Conservation (phyloP, 371 early-diverging fungal genomes). For the Mortierella sp. region DNA sequence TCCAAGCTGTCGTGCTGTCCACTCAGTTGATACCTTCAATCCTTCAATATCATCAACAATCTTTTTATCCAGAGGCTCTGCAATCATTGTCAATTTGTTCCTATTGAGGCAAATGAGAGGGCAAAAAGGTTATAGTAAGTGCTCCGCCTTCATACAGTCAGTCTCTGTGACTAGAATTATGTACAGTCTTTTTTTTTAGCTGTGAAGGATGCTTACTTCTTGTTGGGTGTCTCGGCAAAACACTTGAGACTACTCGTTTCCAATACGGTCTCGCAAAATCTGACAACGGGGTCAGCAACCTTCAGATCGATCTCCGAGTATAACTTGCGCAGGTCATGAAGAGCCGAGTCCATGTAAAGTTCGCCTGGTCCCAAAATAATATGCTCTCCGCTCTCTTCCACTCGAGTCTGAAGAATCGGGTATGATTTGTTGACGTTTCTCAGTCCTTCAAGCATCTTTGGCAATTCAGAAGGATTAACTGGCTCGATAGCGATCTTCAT, state of each 20-base stretch:
- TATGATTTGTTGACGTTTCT: slow-evolving; percentile 96
- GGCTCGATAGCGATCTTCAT: slow-evolving; percentile 97
- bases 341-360: slow-evolving; percentile 94
- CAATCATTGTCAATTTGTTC: slow-evolving; percentile 95
- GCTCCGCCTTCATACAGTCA: too few species aligned
- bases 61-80: slow-evolving; percentile 94
- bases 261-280: slow-evolving; percentile 96
- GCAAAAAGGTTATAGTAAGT: not conserved
- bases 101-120: slow-evolving; percentile 53
- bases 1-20: slow-evolving; percentile 84
- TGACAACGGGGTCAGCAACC: slow-evolving; percentile 96
- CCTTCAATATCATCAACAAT: slow-evolving; percentile 93
- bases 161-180: too few species aligned
- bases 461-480: slow-evolving; percentile 95
- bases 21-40: slow-evolving; percentile 75
- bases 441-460: slow-evolving; percentile 97
- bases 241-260: slow-evolving; percentile 95
- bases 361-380: slow-evolving; percentile 95
- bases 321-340: slow-evolving; percentile 94
- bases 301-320: slow-evolving; percentile 97
- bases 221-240: slow-evolving; percentile 98
- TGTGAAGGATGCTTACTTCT: slow-evolving; percentile 70
- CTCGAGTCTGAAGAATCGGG: slow-evolving; percentile 91
- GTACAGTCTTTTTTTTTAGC: too few species aligned
- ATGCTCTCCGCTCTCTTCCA: slow-evolving; percentile 98